Conservation (phyloP, 2,329 filamentous ascomycete genomes). For the Coniochaeta sp. region DNA sequence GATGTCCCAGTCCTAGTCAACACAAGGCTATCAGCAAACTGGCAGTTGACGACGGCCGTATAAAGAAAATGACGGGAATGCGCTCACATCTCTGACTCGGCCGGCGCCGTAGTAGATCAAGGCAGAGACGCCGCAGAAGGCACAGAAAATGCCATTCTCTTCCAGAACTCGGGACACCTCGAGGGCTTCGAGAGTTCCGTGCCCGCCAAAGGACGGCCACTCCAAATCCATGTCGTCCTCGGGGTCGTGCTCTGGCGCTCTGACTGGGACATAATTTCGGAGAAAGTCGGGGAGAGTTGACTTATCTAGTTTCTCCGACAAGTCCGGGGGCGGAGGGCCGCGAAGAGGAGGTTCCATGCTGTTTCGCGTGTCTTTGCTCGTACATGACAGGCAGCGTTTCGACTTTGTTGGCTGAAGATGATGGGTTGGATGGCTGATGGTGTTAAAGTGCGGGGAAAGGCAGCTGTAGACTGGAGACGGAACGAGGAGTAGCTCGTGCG, state of each 20-base stretch:
- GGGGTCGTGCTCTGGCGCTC: neutral
- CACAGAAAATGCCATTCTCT: neutral
- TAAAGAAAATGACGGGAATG: neutral
- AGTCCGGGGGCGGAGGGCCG: neutral
- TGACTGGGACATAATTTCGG: neutral
- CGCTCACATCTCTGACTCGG: neutral
- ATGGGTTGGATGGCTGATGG: no score
- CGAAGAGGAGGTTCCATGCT: neutral
- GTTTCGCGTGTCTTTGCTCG: neutral
- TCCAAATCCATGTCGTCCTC: neutral
- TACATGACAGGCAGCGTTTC: no score
- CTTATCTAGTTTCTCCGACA: neutral
- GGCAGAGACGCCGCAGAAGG: neutral
- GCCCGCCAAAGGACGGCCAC: neutral
- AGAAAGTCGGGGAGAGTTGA: neutral
- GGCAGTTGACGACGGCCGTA: neutral
- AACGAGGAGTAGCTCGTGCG: no score
- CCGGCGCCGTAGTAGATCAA: conserved; percentile 1
- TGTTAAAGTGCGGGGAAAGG: no score
- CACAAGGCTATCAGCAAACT: neutral
- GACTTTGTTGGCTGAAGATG: no score
- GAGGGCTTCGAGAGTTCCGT: neutral
- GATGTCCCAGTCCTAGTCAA: neutral
- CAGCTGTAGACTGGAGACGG: no score
- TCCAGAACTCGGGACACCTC: neutral